Evolutionary conservation across 768 basidiomycete species (phyloP).

Genomic region (Amanita pallidorosea): DNA sequence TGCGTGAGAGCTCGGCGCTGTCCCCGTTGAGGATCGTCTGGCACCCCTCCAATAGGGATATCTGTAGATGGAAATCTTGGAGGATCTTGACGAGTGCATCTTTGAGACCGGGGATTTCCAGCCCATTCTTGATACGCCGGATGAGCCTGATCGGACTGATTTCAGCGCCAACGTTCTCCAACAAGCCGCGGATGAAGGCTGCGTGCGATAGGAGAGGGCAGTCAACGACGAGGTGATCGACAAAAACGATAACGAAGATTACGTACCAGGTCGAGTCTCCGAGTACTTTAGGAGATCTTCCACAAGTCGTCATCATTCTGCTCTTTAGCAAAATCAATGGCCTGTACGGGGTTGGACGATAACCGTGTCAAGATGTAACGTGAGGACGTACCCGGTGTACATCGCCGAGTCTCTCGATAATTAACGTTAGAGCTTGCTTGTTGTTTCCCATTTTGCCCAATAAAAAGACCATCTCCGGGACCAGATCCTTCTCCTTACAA

Average conservation of each 20-base stretch:
- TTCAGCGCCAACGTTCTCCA: slow-evolving; percentile 94
- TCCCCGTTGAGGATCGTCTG: slow-evolving; percentile 81
- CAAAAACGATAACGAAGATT: not conserved
- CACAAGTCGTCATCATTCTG: slow-evolving; percentile 96
- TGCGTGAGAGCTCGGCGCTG: slow-evolving; percentile 56
- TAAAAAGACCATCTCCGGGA: slow-evolving; percentile 95
- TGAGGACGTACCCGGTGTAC: slow-evolving; percentile 61
- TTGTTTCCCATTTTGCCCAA: slow-evolving; percentile 98
- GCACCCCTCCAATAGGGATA: slow-evolving; percentile 87
- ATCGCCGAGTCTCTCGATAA: slow-evolving; percentile 91
- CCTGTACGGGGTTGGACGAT: slow-evolving; percentile 29
- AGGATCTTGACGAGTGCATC: slow-evolving; percentile 93
- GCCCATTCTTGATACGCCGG: slow-evolving; percentile 87
- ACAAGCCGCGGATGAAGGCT: slow-evolving; percentile 90
- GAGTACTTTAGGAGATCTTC: slow-evolving; percentile 92
- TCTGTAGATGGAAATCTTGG: slow-evolving; percentile 92
- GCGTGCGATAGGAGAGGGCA: slow-evolving; percentile 16
- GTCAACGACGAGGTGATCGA: not conserved
- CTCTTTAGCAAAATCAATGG: slow-evolving; percentile 96
- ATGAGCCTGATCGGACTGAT: slow-evolving; percentile 94
- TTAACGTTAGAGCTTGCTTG: slow-evolving; percentile 85
- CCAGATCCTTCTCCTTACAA: slow-evolving; percentile 77
- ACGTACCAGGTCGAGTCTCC: slow-evolving; percentile 79
- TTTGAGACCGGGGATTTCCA: slow-evolving; percentile 94
- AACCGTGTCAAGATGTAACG: not conserved